Conservation (phyloP, 1,284 basidiomycete species). For the Puccinia polysora region DNA sequence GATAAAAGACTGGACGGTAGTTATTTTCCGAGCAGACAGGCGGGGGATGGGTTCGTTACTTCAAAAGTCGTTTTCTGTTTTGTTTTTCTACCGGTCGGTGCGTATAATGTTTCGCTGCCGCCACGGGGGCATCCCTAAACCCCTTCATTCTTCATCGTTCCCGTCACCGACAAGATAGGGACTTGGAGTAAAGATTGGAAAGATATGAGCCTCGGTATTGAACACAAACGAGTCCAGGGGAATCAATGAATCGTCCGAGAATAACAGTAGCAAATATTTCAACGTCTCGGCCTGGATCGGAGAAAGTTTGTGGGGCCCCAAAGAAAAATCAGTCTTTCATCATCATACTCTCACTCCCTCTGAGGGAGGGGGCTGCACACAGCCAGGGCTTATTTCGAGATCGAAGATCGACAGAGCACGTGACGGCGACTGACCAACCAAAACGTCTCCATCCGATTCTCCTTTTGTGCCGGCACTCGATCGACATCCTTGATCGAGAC, state of each 20-base stretch:
- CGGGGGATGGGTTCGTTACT: too few species aligned
- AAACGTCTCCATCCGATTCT: slow-evolving; percentile 95
- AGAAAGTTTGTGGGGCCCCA: slow-evolving; percentile 55
- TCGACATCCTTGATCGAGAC: slow-evolving; percentile 81
- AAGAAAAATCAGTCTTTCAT: slow-evolving; percentile 59
- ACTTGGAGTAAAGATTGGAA: slow-evolving; percentile 66
- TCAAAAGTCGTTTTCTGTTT: too few species aligned
- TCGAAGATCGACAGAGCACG: too few species aligned
- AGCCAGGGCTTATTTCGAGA: too few species aligned
- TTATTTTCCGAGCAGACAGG: too few species aligned
- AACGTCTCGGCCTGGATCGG: slow-evolving; percentile 80
- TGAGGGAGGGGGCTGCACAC: slow-evolving; percentile 48
- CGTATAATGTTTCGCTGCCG: too few species aligned
- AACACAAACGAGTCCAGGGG: slow-evolving; percentile 72
- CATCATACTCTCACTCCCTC: too few species aligned
- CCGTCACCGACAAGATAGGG: too few species aligned
- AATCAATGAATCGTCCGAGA: slow-evolving; percentile 65
- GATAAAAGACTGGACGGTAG: too few species aligned
- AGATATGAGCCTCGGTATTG: slow-evolving; percentile 77
- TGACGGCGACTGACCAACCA: slow-evolving; percentile 63
- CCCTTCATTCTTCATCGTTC: too few species aligned
- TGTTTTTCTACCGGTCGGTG: too few species aligned
- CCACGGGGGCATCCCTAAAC: too few species aligned
- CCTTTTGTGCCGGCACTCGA: slow-evolving; percentile 62
- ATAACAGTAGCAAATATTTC: slow-evolving; percentile 89